A percentile compares a stretch with the other conserved stretches of the same genome.
phyloP scores from a whole-genome alignment of 345 rosid genomes.

The Syzygium oleosum region DNA sequence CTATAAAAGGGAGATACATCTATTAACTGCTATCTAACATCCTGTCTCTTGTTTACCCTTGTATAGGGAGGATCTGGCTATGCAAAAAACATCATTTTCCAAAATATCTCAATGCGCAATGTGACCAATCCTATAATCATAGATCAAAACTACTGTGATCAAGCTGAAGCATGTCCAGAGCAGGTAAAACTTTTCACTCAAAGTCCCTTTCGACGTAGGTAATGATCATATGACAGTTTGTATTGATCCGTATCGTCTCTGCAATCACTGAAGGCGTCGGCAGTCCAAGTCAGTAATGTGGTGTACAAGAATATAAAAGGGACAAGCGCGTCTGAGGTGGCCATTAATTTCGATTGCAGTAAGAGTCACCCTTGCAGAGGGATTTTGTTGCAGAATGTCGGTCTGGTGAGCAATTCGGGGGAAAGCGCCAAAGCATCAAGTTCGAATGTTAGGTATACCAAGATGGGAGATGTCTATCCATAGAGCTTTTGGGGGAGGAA shows the following conservation, averaged over 20 bases:
- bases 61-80: conserved; percentile 21
- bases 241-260: background rate
- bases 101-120: conserved; percentile 9
- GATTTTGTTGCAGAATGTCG: conserved; percentile 6
- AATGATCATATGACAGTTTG: background rate
- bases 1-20: background rate
- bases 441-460: background rate
- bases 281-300: conserved; percentile 20
- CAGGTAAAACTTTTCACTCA: background rate
- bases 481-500: background rate
- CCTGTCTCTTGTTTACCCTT: background rate
- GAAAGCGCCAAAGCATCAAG: background rate
- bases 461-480: background rate
- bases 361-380: conserved; percentile 13
- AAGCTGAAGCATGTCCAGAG: background rate
- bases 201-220: background rate
- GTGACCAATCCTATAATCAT: conserved; percentile 18
- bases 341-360: conserved; percentile 19
- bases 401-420: background rate
- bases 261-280: conserved; percentile 14
- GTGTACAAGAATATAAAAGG: conserved; percentile 18
- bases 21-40: background rate
- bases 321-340: conserved; percentile 22
- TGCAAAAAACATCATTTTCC: conserved; percentile 10
- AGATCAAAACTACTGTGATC: conserved; percentile 16